Evolutionary conservation across 176 grass and related monocot genomes (phyloP).

Genomic region (Hsuehochloa calcarea): DNA sequence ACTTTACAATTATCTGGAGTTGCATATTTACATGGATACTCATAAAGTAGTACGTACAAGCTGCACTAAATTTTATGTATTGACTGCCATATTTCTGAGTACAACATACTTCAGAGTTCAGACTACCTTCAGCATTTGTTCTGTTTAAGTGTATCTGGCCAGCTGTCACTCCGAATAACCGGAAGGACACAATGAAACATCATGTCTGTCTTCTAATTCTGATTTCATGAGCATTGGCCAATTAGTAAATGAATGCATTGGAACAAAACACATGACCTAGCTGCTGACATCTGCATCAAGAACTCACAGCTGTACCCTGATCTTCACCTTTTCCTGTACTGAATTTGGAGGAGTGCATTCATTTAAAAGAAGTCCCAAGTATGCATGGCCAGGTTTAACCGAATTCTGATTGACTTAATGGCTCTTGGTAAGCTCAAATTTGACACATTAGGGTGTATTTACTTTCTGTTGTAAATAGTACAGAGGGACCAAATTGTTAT

Average conservation of each 20-base stretch:
- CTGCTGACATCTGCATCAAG: not conserved
- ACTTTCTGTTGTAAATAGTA: not conserved
- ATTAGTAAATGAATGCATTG: not conserved
- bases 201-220: not conserved
- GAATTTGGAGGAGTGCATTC: not conserved
- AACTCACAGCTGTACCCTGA: not conserved
- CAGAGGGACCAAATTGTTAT: not conserved
- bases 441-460: not conserved
- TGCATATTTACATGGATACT: not conserved
- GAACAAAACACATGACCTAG: not conserved
- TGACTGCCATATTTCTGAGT: not conserved
- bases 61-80: not conserved
- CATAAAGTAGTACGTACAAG: not conserved
- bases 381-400: not conserved
- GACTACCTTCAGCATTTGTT: not conserved
- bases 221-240: not conserved
- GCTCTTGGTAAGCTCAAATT: not conserved
- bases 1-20: slow-evolving; percentile 4
- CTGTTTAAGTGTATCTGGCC: not conserved
- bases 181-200: not conserved
- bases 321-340: not conserved
- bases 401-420: not conserved
- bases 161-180: not conserved
- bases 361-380: not conserved
- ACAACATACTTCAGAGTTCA: not conserved